Base-by-base conservation (phyloP, 805 yeast genomes). In the Ogataea polymorpha region DNA sequence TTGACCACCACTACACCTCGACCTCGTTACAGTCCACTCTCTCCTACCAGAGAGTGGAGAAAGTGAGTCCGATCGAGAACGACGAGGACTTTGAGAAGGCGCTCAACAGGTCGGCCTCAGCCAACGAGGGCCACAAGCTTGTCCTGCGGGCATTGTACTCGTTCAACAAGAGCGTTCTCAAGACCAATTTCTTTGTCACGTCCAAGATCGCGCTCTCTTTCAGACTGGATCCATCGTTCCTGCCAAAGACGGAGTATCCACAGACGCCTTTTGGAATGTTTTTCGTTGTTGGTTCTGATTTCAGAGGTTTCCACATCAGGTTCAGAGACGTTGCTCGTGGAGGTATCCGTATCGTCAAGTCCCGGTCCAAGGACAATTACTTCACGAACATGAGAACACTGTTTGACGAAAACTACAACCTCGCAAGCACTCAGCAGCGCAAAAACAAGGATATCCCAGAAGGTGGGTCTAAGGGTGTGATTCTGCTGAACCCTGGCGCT, bases 391-490 rank as follows among this genome's bases (percentile, higher is more conserved):
- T 83, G 50, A 80, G 96, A 53, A 86, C 86, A 55, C 75, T 91
- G 67, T 89, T 91, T 63, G 98, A 93, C 64, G 99, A 91, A 67
- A 91, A 93, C 68, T 91, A 93, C 68, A 90, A 90, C 62, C 76
- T 91, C 65, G 98, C 99, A 29, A 79, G 82, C 41, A 91, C 99
- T 32, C 99, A 91, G 68, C 99, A 93, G 70, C 77, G 91, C 52
- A 91, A 91, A 68, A 93, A 91, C 70, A 91, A 91, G 71, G 99
- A 91, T 70, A 93, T 91, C 45, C 98, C 99, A 35, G 99, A 91
- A 72, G 98, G 99, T 61, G 99, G 99, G 26, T 87, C 97, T 29
- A 91, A 91, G 65, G 99, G 99, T 69, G 99, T 93, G 35, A 86
- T 93, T 42, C 74, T 91, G 56, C 73, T 91, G 52, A 66, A 76